Evolutionary conservation across 2,329 filamentous ascomycete genomes (phyloP), one percentile per base, ranked within the genome.

Genomic region (Alternaria sp.): DNA sequence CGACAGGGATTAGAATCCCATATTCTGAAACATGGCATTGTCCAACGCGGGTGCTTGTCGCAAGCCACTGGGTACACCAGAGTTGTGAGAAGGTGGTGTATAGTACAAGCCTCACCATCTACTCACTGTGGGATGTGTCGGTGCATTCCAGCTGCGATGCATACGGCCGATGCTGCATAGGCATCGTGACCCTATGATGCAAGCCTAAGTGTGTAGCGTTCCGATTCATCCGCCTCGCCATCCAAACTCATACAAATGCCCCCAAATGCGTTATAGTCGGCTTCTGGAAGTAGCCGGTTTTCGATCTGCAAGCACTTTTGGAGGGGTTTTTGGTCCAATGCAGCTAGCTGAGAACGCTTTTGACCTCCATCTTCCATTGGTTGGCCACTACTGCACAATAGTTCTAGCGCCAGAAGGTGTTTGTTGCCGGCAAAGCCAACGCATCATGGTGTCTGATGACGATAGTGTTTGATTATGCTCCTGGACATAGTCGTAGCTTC

Each of bases 221-320:
- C 49, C 55, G 48, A 53, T 16, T 46, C 44, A 57, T 41, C 47
- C 54, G 54, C 28, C 20, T 26, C 39, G 46, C 54, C 46, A 22
- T 51, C 44, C 36, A 30, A 34, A 56, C 14, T 30, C 41, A 54
- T 26, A 20, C 39, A 16, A 24, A 24, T 16, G 39, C 20, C 20
- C 14, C 46, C 36, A 34, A 30, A 41, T 41, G 22, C 34, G 36
- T 24, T 38, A 51, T 41, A n/a, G 24, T 38, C 49, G 24, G 22
- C 34, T n/a, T 41, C 34, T 51, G 14, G 49, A 32, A 41, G 36
- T 24, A 41, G 34, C 36, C 49, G 49, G 36, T 24, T 30, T 34
- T 49, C 46, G 46, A 49, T 49, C 46, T 32, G 46, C 30, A 24
- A 30, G 14, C 22, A 36, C 30, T 49, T 26, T 24, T 36, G 32